Percentiles rank a stretch among this genome's conserved stretches.
These are phyloP conservation scores for Fomitopsis pinicola DNA, from an alignment of 1,284 basidiomycete genomes.

Conservation along the genomic window DNA sequence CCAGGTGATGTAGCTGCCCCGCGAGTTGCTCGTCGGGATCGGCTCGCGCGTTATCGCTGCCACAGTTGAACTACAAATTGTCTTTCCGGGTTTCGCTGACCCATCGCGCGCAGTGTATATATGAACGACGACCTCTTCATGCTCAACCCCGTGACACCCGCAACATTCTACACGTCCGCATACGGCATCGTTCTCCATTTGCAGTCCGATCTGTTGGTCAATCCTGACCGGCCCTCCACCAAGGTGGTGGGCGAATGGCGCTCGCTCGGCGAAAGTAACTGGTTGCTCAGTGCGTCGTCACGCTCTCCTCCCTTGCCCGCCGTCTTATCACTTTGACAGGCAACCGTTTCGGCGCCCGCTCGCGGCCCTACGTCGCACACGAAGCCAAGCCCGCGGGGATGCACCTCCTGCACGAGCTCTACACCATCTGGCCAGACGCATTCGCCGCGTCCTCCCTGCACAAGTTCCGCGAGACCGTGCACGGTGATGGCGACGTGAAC, in stretches of 20 bases:
- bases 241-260: constrained; percentile 29
- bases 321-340: constrained; percentile 13
- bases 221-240: constrained; percentile 16
- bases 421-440: constrained; percentile 23
- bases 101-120: constrained; percentile 17
- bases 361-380: constrained; percentile 36
- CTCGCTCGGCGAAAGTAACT: constrained; percentile 26
- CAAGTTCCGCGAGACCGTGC: constrained; percentile 30
- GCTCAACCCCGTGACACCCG: constrained; percentile 20
- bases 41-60: too few relatives aligned
- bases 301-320: too few relatives aligned
- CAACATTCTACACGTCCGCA: constrained; percentile 24
- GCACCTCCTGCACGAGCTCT: constrained; percentile 29
- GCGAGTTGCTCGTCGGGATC: too few relatives aligned
- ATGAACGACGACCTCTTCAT: constrained; percentile 30
- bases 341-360: constrained; percentile 31
- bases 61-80: too few relatives aligned
- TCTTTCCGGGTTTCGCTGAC: not conserved
- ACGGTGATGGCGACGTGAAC: constrained; percentile 28
- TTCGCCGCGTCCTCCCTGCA: constrained; percentile 27
- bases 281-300: constrained; percentile 19
- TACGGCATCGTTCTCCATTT: constrained; percentile 30
- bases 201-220: constrained; percentile 22
- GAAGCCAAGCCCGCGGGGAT: constrained; percentile 31
- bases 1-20: too few relatives aligned